A percentile compares a stretch with the other conserved stretches of the same genome.
These are phyloP conservation scores for Phymatotrichopsis omnivora DNA, from an alignment of 2,329 filamentous ascomycete species.

Conservation along the genomic window DNA sequence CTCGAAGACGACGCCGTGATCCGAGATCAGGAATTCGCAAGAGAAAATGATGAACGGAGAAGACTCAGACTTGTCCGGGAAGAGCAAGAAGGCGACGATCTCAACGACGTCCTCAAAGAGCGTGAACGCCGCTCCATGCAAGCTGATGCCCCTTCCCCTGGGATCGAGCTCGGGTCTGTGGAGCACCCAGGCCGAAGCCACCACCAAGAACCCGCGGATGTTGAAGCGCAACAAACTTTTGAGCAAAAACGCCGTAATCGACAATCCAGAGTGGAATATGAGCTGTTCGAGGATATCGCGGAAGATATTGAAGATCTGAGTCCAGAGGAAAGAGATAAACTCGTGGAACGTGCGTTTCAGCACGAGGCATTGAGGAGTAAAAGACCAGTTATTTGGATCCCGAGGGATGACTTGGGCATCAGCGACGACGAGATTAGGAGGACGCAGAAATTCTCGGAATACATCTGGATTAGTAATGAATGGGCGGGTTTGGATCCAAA, in stretches of 20 bases:
- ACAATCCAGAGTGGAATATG: constrained; percentile 1
- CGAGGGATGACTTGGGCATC: constrained; percentile 77
- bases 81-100: constrained; percentile 38
- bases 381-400: constrained; percentile 87
- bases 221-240: constrained; percentile 10
- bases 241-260: constrained; percentile 6
- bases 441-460: constrained; percentile 60
- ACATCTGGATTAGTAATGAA: constrained; percentile 89
- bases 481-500: constrained; percentile 80
- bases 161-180: not conserved
- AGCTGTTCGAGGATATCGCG: constrained; percentile 71
- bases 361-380: constrained; percentile 77
- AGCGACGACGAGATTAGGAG: constrained; percentile 81
- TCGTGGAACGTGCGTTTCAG: constrained; percentile 81
- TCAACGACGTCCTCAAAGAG: constrained; percentile 41
- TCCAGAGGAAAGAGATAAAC: constrained; percentile 73
- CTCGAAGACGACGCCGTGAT: constrained; percentile 89
- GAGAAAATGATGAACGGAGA: constrained; percentile 61
- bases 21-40: constrained; percentile 81
- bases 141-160: not conserved
- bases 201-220: constrained; percentile 6
- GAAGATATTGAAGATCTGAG: constrained; percentile 93
- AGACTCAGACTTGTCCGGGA: constrained; percentile 49
- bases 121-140: constrained; percentile 28
- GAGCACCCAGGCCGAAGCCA: not conserved